Base-by-base conservation (phyloP, 2,329 filamentous ascomycete species). In the Hypoxylon sp. region DNA sequence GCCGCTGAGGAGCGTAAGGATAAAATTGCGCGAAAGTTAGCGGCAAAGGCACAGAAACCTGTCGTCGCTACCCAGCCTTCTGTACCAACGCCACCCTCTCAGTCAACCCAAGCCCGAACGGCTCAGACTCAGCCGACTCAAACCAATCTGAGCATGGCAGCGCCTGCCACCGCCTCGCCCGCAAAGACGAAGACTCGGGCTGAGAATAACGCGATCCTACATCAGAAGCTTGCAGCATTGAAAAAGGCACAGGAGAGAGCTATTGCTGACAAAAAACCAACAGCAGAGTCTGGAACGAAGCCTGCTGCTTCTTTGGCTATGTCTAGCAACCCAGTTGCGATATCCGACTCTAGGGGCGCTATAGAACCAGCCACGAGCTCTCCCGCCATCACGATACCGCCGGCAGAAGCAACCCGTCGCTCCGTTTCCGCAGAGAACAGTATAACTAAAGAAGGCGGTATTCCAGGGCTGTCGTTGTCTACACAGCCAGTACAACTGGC, bases 181-280 rank as follows among this genome's bases (percentile, higher is more conserved):
- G 26, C 73, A 76, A 67, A 84, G 78, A 77, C 78, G 26, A 85
- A 88, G 69, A 85, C 84, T 1, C 66, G 68, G 38, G 69, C 70
- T 33, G 70, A 92, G 63, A 96, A 90, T 58, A 90, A 91, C 55
- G 83, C 81, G 56, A 76, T 92, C 26, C 81, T 93, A 42, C 86
- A 91, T 63, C 85, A 91, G 70, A 92, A 91, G 65, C 88, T 96
- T 69, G 90, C 92, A 58, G 88, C 88, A 18, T 76, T 95, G 18
- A 86, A 86, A 65, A 87, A 85, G 66, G 77, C 65, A 33, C 68
- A 71, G 46, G 66, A 71, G 29, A 66, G 69, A 49, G 47, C 66
- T 11, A 57, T 68, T 51, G 65, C 72, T 8, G 65, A 69, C 13
- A 70, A 68, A 26, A 65, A 62, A 35, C 52, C 56, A n/a, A 48